Evolutionary conservation across 768 basidiomycete species (phyloP).

Genomic region (Podaxis rugospora): DNA sequence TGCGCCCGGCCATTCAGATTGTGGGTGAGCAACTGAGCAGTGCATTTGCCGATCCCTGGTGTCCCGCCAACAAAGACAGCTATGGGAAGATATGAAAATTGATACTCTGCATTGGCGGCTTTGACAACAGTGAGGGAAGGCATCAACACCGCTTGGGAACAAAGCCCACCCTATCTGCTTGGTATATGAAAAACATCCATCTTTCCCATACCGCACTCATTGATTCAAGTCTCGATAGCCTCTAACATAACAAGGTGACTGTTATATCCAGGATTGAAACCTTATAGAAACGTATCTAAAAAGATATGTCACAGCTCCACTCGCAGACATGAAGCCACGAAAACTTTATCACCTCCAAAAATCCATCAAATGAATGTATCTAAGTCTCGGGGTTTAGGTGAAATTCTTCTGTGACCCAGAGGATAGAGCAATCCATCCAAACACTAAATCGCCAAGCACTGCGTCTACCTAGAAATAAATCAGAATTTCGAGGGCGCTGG

Average conservation of each 20-base stretch:
- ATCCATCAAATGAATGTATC: background rate
- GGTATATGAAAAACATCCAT: no score
- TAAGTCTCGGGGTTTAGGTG: background rate
- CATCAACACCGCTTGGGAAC: slow-evolving; percentile 15
- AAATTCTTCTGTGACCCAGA: background rate
- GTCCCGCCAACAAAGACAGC: slow-evolving; percentile 43
- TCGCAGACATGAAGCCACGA: no score
- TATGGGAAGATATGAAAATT: slow-evolving; percentile 22
- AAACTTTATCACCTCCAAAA: no score
- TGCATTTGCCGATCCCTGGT: slow-evolving; percentile 44
- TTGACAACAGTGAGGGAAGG: slow-evolving; percentile 25
- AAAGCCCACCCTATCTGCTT: background rate
- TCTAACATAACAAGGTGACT: no score
- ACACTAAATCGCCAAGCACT: background rate
- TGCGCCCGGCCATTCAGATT: slow-evolving; percentile 46
- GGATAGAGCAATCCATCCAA: background rate
- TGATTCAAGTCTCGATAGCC: no score
- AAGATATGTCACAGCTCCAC: no score
- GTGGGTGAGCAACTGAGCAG: slow-evolving; percentile 40
- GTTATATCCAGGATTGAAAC: no score
- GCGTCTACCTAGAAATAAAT: background rate
- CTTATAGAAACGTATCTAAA: no score
- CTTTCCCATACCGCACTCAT: no score
- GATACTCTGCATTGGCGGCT: slow-evolving; percentile 27
- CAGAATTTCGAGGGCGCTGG: background rate